Conservation (phyloP, 257 asterid genomes). For the Mitragyna speciosa region DNA sequence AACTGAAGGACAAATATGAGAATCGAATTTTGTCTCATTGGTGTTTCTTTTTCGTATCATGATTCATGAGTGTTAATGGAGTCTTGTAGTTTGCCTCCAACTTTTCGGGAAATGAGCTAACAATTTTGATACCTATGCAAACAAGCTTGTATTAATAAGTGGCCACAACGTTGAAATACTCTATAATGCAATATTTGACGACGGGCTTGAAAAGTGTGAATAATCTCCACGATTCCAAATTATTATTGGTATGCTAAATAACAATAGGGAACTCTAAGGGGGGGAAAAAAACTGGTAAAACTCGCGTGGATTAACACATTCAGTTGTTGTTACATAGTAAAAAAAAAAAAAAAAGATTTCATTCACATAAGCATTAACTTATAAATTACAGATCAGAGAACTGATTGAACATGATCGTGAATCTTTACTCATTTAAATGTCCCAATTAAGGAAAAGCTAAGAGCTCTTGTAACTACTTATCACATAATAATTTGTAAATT, state of each 20-base stretch:
- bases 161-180: background rate
- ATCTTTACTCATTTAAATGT: background rate
- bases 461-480: background rate
- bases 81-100: no score
- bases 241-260: no score
- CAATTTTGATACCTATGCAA: background rate
- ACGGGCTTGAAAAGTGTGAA: background rate
- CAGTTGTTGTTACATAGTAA: background rate
- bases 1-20: no score
- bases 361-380: background rate
- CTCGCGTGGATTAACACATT: background rate
- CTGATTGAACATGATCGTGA: background rate
- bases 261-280: no score
- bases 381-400: background rate
- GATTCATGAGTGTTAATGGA: no score
- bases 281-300: background rate
- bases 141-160: background rate
- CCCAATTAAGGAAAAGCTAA: background rate
- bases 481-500: background rate
- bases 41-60: no score
- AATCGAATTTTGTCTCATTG: no score
- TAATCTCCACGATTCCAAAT: background rate
- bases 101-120: background rate
- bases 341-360: no score
- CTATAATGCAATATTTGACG: background rate